Evolutionary conservation across 2,329 filamentous ascomycete species (phyloP).

Genomic region (Ilyonectria destructans): DNA sequence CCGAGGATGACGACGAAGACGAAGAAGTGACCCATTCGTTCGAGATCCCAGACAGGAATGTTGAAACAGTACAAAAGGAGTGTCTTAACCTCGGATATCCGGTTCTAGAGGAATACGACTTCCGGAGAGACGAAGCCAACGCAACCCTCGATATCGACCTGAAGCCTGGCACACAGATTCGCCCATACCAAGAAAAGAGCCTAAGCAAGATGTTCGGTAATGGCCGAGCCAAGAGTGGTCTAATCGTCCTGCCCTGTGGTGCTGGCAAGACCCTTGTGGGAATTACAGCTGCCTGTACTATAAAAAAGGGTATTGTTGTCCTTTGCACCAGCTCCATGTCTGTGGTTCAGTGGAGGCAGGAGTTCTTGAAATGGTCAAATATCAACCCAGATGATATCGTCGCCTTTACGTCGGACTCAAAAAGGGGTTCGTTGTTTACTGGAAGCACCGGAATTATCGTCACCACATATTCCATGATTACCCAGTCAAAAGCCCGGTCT

Average conservation of each 20-base stretch:
- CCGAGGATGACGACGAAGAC: conserved; percentile 83
- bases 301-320: conserved; percentile 93
- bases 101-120: conserved; percentile 93
- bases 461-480: conserved; percentile 95
- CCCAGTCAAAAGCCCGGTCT: conserved; percentile 78
- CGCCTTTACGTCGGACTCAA: conserved; percentile 87
- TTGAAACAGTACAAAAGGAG: conserved; percentile 86
- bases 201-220: conserved; percentile 99
- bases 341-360: conserved; percentile 91
- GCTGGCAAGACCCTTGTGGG: conserved; percentile 97
- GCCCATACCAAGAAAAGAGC: conserved; percentile 94
- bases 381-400: conserved; percentile 88
- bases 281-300: conserved; percentile 93
- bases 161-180: conserved; percentile 85
- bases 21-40: conserved; percentile 86
- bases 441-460: conserved; percentile 92
- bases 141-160: conserved; percentile 90
- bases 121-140: conserved; percentile 87
- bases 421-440: conserved; percentile 78
- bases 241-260: conserved; percentile 94
- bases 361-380: conserved; percentile 97
- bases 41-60: conserved; percentile 81
- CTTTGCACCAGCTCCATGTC: conserved; percentile 96
- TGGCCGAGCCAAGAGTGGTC: conserved; percentile 92
- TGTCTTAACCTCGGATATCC: conserved; percentile 87